These are phyloP conservation scores for Austroboletus novae-zelandiae DNA, from an alignment of 1,284 basidiomycete species.

Conservation along the genomic window DNA sequence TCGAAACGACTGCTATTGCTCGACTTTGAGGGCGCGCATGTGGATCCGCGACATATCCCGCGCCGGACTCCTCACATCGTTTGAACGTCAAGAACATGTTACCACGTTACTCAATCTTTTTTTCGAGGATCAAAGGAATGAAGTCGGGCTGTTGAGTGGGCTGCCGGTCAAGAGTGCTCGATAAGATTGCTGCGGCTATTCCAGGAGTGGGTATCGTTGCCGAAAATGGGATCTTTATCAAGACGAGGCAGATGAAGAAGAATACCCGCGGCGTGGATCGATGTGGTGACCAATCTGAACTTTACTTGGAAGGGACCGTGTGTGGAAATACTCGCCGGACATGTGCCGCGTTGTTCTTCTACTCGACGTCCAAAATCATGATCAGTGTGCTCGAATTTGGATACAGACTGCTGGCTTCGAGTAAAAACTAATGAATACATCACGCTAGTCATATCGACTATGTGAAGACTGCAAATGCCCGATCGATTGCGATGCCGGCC, in stretches of 20 bases:
- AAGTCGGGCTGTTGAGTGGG: slow-evolving; percentile 70
- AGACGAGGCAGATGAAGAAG: slow-evolving; percentile 41
- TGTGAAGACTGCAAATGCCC: no score
- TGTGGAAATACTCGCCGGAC: slow-evolving; percentile 61
- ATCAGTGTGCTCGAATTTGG: no score
- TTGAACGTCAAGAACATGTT: slow-evolving; percentile 53
- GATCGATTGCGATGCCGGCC: no score
- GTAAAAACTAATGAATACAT: no score
- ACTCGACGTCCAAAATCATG: no score
- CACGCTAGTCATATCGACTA: no score
- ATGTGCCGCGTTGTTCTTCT: no score
- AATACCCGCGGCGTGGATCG: slow-evolving; percentile 60
- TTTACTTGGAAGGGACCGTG: slow-evolving; percentile 78
- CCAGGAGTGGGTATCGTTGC: slow-evolving; percentile 81
- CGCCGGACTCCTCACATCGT: slow-evolving; percentile 40
- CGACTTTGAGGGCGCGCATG: no score
- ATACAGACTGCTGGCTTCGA: no score
- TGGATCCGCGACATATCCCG: no score
- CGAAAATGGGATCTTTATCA: slow-evolving; percentile 87
- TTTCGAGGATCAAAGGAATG: slow-evolving; percentile 63
- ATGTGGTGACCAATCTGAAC: slow-evolving; percentile 77
- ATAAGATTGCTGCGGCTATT: slow-evolving; percentile 48
- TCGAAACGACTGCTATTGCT: no score
- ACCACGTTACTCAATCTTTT: slow-evolving; percentile 61
- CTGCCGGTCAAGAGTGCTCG: no score